These are phyloP conservation scores for Cystobasidium slooffiae DNA, from an alignment of 1,284 basidiomycete genomes.

Conservation along the genomic window DNA sequence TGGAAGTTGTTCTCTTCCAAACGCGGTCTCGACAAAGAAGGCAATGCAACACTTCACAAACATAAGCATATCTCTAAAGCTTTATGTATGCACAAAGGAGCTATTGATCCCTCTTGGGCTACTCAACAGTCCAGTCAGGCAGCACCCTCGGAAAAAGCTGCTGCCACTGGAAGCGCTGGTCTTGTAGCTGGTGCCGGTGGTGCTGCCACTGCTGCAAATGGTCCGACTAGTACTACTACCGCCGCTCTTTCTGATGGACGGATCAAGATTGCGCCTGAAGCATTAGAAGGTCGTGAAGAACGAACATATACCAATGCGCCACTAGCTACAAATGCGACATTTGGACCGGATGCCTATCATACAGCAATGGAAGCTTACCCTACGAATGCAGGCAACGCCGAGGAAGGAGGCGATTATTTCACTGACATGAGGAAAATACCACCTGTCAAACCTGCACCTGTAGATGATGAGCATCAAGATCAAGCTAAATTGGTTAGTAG, in stretches of 20 bases:
- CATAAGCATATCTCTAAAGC: constrained; percentile 29
- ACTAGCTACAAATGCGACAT: constrained; percentile 35
- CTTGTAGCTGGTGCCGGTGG: background rate
- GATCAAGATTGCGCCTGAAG: constrained; percentile 40
- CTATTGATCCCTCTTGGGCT: constrained; percentile 17
- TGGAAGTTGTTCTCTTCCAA: constrained; percentile 36
- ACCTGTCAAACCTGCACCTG: constrained; percentile 25
- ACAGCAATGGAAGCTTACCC: constrained; percentile 32
- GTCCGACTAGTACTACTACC: background rate
- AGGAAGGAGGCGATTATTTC: constrained; percentile 31
- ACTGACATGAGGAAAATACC: constrained; percentile 29
- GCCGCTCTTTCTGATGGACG: background rate
- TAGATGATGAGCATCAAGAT: constrained; percentile 24
- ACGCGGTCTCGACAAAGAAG: constrained; percentile 36
- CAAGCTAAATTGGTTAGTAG: constrained; percentile 19
- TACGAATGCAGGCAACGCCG: background rate
- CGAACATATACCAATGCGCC: constrained; percentile 34
- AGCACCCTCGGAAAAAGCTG: background rate
- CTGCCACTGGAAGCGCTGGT: background rate
- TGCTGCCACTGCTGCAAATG: background rate
- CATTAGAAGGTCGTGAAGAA: constrained; percentile 15
- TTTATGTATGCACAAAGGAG: constrained; percentile 43
- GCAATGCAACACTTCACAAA: constrained; percentile 36
- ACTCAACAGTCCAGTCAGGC: background rate
- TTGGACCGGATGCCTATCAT: constrained; percentile 42